phyloP scores from a whole-genome alignment of 2,329 filamentous ascomycete species.

The Pseudogymnoascus sp. region DNA sequence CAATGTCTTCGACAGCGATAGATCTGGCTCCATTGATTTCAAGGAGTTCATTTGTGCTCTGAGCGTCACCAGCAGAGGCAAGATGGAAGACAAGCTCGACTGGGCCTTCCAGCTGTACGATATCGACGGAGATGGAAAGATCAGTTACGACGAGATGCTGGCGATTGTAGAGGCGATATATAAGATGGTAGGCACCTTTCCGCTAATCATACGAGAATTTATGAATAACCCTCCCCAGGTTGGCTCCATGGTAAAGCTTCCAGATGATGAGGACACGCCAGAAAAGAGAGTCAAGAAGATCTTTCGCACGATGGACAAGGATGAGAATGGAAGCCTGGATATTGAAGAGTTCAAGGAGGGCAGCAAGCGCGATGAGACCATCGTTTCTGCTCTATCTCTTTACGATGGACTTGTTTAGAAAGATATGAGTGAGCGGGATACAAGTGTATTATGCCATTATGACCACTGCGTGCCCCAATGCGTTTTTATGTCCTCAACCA shows the following conservation, averaged over 20 bases:
- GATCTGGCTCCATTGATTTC: slow-evolving; percentile 96
- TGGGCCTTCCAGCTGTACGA: slow-evolving; percentile 99
- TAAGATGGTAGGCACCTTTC: slow-evolving; percentile 71
- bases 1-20: slow-evolving; percentile 97
- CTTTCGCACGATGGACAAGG: slow-evolving; percentile 99
- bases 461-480: slow-evolving; percentile 2
- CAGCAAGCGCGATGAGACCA: slow-evolving; percentile 97
- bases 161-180: slow-evolving; percentile 98
- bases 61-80: slow-evolving; percentile 91
- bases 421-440: neutral
- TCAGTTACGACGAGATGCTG: slow-evolving; percentile 98
- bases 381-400: slow-evolving; percentile 90
- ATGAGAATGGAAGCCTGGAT: slow-evolving; percentile 94
- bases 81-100: slow-evolving; percentile 99
- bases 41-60: slow-evolving; percentile 99
- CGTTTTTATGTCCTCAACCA: neutral
- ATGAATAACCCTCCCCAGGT: slow-evolving; percentile 50
- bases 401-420: slow-evolving; percentile 90
- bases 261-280: slow-evolving; percentile 96
- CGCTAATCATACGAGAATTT: neutral
- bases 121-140: slow-evolving; percentile 97
- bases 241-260: slow-evolving; percentile 97
- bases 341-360: slow-evolving; percentile 99
- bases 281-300: slow-evolving; percentile 98
- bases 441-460: slow-evolving; percentile 13